Evolutionary conservation across 2,329 filamentous ascomycete genomes (phyloP), one percentile per base, ranked within the genome.

Genomic region (Falciphora oryzae): DNA sequence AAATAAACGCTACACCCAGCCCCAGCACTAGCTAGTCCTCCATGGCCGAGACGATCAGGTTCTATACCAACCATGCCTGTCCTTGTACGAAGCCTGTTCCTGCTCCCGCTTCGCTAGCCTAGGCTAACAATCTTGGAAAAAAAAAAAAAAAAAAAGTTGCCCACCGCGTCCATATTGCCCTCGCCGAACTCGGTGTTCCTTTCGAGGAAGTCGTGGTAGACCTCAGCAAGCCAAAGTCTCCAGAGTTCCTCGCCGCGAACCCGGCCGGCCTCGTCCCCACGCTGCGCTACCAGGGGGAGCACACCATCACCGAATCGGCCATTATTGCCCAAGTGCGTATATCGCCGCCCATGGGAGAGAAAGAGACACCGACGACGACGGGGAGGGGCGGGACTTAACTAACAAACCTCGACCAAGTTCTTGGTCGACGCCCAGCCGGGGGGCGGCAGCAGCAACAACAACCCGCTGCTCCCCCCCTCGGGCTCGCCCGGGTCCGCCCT

Each of bases 251-350:
- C 11, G 80, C 88, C 63, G 78, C 95, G 73, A 93, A 94, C 78
- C 90, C 91, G 68, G 86, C 90, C 65, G 92, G 92, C 18, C 84
- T 93, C 3, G 90, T 95, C 5, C 91, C 92, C 0, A 78, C 86
- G 0, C 77, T 95, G 65, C 82, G 84, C 29, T 89, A 89, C 79
- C 81, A 86, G 67, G 82, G 80, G 66, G 44, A 53, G 6, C 81
- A 89, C 67, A 88, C 91, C 73, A 80, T 95, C 71, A 86, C 84
- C 63, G 91, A 95, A 74, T 92, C 89, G 2, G 86, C 79, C 67
- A 84, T 94, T 67, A 86, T 94, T n/a, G 76, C 87, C 1, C 57
- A 53, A 11, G 44, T 53, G 11, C 2, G 44, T 25, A 22, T 35
- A 10, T n/a, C n/a, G 32, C 38, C 38, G 14, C 18, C 14, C 38